Conservation (phyloP, 2,329 filamentous ascomycete species). For the Penicillium palitans region DNA sequence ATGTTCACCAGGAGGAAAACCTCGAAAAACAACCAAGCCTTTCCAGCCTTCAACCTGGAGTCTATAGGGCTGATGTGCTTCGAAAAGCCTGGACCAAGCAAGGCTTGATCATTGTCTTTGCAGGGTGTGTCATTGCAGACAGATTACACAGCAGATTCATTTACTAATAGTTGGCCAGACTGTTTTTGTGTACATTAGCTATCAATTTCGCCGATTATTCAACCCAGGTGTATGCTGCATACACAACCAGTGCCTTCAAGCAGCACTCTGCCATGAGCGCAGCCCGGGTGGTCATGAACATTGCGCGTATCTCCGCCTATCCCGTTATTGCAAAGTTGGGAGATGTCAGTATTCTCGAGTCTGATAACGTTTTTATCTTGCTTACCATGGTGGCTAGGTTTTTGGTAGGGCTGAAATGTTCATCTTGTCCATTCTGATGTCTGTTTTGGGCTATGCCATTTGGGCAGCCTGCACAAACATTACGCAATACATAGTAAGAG, state of each 20-base stretch:
- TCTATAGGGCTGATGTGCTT: conserved; percentile 22
- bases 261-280: conserved; percentile 29
- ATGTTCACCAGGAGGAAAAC: not conserved
- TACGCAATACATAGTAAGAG: conserved; percentile 31
- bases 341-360: conserved; percentile 15
- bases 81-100: conserved; percentile 23
- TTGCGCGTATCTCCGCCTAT: conserved; percentile 27
- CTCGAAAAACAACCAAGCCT: conserved; percentile 12
- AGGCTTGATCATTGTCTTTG: conserved; percentile 20
- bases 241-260: conserved; percentile 27
- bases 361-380: not conserved
- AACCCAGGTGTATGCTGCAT: conserved; percentile 24
- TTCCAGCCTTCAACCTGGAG: conserved; percentile 22
- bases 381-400: conserved; percentile 36
- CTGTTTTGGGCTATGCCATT: conserved; percentile 58
- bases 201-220: conserved; percentile 26
- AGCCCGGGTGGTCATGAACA: conserved; percentile 26
- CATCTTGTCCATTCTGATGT: conserved; percentile 54
- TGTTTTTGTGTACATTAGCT: conserved; percentile 22
- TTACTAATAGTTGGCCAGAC: conserved; percentile 3
- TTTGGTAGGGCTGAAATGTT: conserved; percentile 64
- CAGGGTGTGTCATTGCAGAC: conserved; percentile 8
- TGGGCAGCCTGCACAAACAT: conserved; percentile 58
- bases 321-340: conserved; percentile 30
- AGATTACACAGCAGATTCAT: not conserved